Evolutionary conservation across 306 rosid genomes (phyloP).

Genomic region (Calophaca sinica): DNA sequence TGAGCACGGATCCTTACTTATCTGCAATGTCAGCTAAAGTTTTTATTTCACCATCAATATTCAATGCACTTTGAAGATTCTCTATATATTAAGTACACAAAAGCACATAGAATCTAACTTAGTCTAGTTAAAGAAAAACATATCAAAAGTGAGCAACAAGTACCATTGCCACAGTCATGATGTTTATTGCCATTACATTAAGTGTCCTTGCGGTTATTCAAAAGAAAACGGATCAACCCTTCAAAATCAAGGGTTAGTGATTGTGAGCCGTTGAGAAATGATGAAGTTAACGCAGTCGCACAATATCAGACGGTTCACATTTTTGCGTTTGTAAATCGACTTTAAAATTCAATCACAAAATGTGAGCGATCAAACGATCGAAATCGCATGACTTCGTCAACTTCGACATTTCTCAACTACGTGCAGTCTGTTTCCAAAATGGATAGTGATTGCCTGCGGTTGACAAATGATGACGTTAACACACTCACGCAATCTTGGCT

Average conservation of each 20-base stretch:
- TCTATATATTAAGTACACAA: neutral
- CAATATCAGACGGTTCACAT: no score
- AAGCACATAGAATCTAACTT: neutral
- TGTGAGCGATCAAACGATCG: no score
- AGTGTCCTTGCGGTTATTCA: slow-evolving; percentile 1
- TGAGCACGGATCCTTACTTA: neutral
- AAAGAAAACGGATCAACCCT: neutral
- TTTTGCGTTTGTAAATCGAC: no score
- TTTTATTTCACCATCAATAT: slow-evolving; percentile 14
- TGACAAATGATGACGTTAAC: no score
- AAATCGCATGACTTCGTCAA: no score
- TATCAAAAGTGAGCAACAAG: neutral
- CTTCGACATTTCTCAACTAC: no score
- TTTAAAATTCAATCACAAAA: no score
- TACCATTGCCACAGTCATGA: neutral
- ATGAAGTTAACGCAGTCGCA: no score
- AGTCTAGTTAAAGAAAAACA: slow-evolving; percentile 3
- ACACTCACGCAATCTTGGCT: no score
- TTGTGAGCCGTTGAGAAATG: neutral
- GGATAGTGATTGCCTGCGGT: no score
- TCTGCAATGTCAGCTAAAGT: slow-evolving; percentile 6
- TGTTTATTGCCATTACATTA: no score
- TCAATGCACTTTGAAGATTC: slow-evolving; percentile 22
- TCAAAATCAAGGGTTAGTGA: neutral
- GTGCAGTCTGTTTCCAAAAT: no score